Evolutionary conservation across 495 filamentous ascomycete species (phyloP), one percentile per base, ranked within the genome.

Genomic region (Podospora pseudopauciseta): DNA sequence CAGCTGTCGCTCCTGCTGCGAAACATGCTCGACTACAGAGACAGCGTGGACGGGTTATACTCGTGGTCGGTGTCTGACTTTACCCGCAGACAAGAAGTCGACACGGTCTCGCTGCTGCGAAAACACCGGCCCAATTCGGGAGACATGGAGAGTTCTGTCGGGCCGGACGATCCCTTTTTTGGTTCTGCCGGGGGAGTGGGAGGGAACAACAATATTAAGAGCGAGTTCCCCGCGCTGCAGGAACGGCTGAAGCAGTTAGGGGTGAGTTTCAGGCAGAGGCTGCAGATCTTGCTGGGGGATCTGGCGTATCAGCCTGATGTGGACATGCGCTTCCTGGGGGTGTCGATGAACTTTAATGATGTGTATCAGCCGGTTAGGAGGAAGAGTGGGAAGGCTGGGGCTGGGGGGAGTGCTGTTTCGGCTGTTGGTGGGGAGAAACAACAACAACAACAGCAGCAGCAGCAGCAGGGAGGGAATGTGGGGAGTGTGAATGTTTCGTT

Each of bases 291-390:
- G 27, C 82, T 99, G 39, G 92, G 93, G 11, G 96, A 98, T 78
- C 76, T 99, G 67, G 88, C 92, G 9, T 92, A 95, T 75, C 96
- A 98, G 80, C 91, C 93, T 15, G 96, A 99, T 77, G 88, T 91
- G 67, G 95, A 98, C 72, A 93, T 99, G 91, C 86, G 94, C 56
- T 96, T 97, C 81, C 81, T 99, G 68, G 96, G 91, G 11, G 92
- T 97, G 60, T 91, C 94, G 23, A 96, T 99, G 92, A 99, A 97
- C 75, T 99, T 99, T 76, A 99, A 99, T 78, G 94, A 97, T 77
- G 92, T 97, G 7, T 97, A 97, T 79, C 84, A 90, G 77, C 90
- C 91, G 3, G 85, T 86, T 58, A 84, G 87, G 67, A 82, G 87
- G 78, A 85, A 88, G 76, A 81, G 80, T 70, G 44, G 56, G 13